Base-by-base conservation (phyloP, 352 stramenopile genomes). In the Saprolegnia diclina region DNA sequence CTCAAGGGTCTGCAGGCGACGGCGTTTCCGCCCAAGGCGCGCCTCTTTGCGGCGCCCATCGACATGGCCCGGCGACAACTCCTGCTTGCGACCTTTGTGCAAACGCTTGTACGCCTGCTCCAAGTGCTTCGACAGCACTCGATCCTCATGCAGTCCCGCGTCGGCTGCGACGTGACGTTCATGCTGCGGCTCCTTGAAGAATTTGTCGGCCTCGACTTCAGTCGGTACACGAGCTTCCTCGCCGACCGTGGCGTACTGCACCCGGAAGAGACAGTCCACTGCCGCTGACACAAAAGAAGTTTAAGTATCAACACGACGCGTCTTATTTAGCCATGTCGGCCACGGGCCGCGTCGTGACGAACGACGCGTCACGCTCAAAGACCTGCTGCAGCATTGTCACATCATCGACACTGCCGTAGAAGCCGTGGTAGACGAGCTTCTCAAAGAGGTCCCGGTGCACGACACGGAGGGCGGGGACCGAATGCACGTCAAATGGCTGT, bases 181-280 rank as follows among this genome's bases (percentile, higher is more conserved):
- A 66, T 74, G 1, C 72, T 90, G 55, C 76, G 74, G 5, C 46
- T 85, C 71, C 80, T 90, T 40, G 84, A 92, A 46, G 82, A 89
- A 66, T 92, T 92, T 56, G 64, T 92, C 0, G 81, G 79, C 0
- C 73, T 92, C 13, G 88, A 73, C 57, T 92, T 89, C 65, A 83
- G 77, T 14, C 74, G 77, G 22, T 92, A 89, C 64, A 65, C 88
- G 32, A 65, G 66, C 11, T 92, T 92, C 45, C 74, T 92, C 11
- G 78, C 72, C 57, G 84, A 92, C 61, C 81, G 82, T 7, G 84
- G 84, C 2, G 74, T 90, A 32, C 65, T 71, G 56, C 26, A 65
- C 56, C 35, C 35, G 1, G 2, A 24, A 54, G 21, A 54, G 46
- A 24, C 19, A 5, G 21, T 54, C 46, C 21, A 24, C 21, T 54